These are phyloP conservation scores for Aureobasidium sp. DNA, from an alignment of 2,329 filamentous ascomycete species.

Conservation along the genomic window DNA sequence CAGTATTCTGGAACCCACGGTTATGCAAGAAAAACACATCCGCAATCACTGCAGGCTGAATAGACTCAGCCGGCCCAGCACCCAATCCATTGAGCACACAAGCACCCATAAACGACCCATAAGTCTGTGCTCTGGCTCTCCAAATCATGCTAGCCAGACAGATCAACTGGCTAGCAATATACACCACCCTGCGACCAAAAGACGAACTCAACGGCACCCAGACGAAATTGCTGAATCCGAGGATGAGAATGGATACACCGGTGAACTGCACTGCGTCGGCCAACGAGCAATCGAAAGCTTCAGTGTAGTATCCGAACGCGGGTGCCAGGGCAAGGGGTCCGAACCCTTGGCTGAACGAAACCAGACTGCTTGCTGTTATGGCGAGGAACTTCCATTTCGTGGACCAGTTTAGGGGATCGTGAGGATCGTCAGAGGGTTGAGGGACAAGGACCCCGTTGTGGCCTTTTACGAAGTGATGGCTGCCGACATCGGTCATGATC, in stretches of 20 bases:
- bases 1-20: constrained; percentile 52
- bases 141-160: constrained; percentile 47
- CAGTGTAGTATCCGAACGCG: constrained; percentile 51
- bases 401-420: constrained; percentile 43
- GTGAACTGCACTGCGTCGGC: constrained; percentile 48
- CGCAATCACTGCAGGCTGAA: constrained; percentile 54
- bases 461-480: constrained; percentile 55
- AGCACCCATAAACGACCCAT: constrained; percentile 53
- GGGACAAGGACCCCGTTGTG: constrained; percentile 41
- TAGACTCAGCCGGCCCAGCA: constrained; percentile 53
- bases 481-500: constrained; percentile 52
- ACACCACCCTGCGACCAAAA: constrained; percentile 47
- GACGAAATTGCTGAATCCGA: constrained; percentile 53
- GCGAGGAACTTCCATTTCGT: constrained; percentile 40
- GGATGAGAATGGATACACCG: constrained; percentile 46
- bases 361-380: constrained; percentile 38
- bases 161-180: constrained; percentile 44
- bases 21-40: constrained; percentile 59
- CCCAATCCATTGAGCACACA: constrained; percentile 55
- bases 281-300: constrained; percentile 45
- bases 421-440: constrained; percentile 39
- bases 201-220: constrained; percentile 43
- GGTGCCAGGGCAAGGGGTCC: constrained; percentile 48
- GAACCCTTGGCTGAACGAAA: constrained; percentile 46
- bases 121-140: constrained; percentile 49